These are phyloP conservation scores for Heliamphora exappendiculata DNA, from an alignment of 148 eudicot species.

Conservation along the genomic window DNA sequence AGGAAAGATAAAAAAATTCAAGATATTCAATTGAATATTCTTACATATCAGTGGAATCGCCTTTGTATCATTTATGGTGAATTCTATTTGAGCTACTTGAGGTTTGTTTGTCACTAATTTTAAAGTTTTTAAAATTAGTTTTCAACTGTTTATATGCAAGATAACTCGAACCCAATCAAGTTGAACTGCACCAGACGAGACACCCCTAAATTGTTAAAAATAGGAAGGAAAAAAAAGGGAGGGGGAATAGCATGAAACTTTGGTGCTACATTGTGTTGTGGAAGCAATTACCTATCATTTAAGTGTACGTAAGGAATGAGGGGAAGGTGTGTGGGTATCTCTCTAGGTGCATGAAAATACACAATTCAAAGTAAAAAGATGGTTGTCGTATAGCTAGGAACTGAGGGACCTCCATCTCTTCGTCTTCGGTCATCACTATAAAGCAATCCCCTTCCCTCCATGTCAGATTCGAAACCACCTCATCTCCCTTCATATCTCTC, in stretches of 20 bases:
- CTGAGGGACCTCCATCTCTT: not conserved
- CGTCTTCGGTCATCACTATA: conserved; percentile 12
- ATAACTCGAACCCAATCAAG: too few relatives aligned
- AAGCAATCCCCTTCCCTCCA: conserved; percentile 5
- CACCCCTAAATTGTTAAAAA: too few relatives aligned
- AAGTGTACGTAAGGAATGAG: conserved; percentile 15
- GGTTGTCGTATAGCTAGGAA: conserved; percentile 6
- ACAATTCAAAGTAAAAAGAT: conserved; percentile 13
- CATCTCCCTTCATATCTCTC: not conserved
- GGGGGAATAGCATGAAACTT: not conserved
- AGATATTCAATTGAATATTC: too few relatives aligned
- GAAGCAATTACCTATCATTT: not conserved
- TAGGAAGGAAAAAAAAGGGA: too few relatives aligned
- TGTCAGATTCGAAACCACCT: conserved; percentile 6
- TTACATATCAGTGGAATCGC: too few relatives aligned
- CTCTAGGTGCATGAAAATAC: conserved; percentile 21
- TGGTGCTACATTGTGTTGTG: not conserved
- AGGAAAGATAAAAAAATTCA: too few relatives aligned
- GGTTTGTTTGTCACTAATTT: too few relatives aligned
- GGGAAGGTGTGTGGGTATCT: not conserved
- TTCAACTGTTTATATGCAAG: too few relatives aligned
- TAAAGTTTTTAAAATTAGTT: too few relatives aligned
- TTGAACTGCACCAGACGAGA: too few relatives aligned
- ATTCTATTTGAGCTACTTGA: too few relatives aligned
- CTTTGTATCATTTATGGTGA: too few relatives aligned